Evolutionary conservation across 2,329 filamentous ascomycete genomes (phyloP).

Genomic region (Biscogniauxia marginata): DNA sequence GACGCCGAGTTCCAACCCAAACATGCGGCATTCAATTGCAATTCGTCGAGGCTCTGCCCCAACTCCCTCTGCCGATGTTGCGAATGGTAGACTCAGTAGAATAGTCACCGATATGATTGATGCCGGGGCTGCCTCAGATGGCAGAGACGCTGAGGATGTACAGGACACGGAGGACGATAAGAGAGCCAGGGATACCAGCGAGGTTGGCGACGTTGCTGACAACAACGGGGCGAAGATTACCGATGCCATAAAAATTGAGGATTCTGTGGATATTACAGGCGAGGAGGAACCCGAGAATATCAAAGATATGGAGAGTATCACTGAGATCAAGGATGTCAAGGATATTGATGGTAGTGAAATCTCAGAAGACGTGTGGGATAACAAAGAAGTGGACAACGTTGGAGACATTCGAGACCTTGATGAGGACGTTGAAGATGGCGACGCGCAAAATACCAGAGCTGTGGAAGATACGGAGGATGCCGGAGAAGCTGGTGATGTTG

Average conservation of each 20-base stretch:
- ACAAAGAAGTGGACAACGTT: neutral
- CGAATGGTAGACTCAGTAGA: neutral
- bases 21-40: constrained; percentile 38
- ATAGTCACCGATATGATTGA: neutral
- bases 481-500: neutral
- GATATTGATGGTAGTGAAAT: neutral
- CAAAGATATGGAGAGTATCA: neutral
- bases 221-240: neutral
- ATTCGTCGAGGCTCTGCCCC: constrained; percentile 35
- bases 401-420: neutral
- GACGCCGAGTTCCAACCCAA: constrained; percentile 1
- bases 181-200: neutral
- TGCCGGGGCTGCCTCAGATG: neutral
- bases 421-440: neutral
- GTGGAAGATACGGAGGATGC: neutral
- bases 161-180: neutral
- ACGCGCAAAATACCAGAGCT: neutral
- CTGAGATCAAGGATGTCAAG: neutral
- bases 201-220: neutral
- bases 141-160: neutral
- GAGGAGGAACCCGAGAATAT: neutral
- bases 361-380: neutral
- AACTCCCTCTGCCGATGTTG: neutral
- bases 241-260: neutral
- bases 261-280: neutral